A percentile compares a stretch with the other conserved stretches of the same genome.
Conservation (phyloP, 768 basidiomycete species). For the Tulasnella calospora region DNA sequence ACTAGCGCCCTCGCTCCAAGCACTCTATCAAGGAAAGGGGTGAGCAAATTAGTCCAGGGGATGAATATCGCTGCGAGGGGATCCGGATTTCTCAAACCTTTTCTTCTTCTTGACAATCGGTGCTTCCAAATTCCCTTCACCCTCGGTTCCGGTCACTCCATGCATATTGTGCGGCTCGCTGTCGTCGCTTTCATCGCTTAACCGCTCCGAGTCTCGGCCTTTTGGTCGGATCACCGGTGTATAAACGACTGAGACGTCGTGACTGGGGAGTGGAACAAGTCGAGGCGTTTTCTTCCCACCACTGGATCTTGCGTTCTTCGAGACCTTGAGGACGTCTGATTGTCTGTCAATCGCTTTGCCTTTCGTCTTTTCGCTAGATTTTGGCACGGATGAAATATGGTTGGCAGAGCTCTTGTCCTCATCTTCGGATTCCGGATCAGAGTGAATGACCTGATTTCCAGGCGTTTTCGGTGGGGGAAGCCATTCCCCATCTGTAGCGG, state of each 20-base stretch:
- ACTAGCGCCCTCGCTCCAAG: slow-evolving; percentile 11
- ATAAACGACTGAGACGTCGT: slow-evolving; percentile 13
- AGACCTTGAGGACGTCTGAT: slow-evolving; percentile 1
- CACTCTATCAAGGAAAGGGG: neutral
- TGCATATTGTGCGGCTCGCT: neutral
- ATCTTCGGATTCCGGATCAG: neutral
- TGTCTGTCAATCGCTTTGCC: neutral
- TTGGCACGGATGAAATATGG: neutral
- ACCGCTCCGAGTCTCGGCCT: neutral
- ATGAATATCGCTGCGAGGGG: neutral
- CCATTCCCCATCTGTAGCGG: slow-evolving; percentile 14
- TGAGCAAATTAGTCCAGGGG: neutral
- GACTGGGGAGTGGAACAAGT: neutral
- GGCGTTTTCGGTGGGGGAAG: neutral
- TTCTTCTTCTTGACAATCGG: slow-evolving; percentile 20
- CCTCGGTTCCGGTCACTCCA: neutral
- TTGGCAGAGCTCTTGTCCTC: neutral
- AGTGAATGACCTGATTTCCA: neutral
- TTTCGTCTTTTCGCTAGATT: neutral
- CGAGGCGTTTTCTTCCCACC: slow-evolving; percentile 18
- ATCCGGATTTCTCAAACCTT: neutral
- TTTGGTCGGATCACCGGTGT: neutral
- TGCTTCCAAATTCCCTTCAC: neutral
- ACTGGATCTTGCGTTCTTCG: slow-evolving; percentile 6
- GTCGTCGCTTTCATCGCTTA: neutral